A percentile compares a stretch with the other conserved stretches of the same genome.
Conservation (phyloP, 345 rosid species). For the Heritiera fomes region DNA sequence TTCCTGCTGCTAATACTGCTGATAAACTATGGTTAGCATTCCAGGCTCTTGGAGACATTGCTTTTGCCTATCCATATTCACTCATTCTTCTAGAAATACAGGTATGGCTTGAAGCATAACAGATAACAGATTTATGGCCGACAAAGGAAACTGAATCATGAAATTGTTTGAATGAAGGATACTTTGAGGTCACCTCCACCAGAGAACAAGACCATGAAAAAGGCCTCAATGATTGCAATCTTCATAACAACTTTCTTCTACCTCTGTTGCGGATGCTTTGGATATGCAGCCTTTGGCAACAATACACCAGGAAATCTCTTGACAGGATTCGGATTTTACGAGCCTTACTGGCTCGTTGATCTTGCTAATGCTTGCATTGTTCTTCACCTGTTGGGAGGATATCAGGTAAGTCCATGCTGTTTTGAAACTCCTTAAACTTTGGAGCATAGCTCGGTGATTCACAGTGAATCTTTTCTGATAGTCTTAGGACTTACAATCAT, state of each 20-base stretch:
- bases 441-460: neutral
- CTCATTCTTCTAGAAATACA: slow-evolving; percentile 64
- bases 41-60: slow-evolving; percentile 65
- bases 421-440: neutral
- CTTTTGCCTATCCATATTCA: slow-evolving; percentile 61
- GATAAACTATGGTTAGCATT: slow-evolving; percentile 48
- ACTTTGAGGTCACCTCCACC: slow-evolving; percentile 48
- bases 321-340: slow-evolving; percentile 44
- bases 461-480: neutral
- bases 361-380: slow-evolving; percentile 48
- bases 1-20: slow-evolving; percentile 34
- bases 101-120: slow-evolving; percentile 28
- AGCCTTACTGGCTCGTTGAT: slow-evolving; percentile 51
- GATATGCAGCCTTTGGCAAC: slow-evolving; percentile 51
- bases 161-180: slow-evolving; percentile 31
- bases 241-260: slow-evolving; percentile 42
- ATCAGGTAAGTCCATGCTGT: slow-evolving; percentile 45
- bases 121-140: neutral
- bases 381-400: slow-evolving; percentile 54
- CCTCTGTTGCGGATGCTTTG: slow-evolving; percentile 43
- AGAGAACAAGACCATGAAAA: slow-evolving; percentile 51
- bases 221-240: slow-evolving; percentile 37
- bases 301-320: slow-evolving; percentile 43
- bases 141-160: neutral
- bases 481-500: neutral